Percentiles rank a stretch among this genome's conserved stretches.
These are phyloP conservation scores for Boletus patriciae DNA, from an alignment of 768 basidiomycete species.

Conservation along the genomic window DNA sequence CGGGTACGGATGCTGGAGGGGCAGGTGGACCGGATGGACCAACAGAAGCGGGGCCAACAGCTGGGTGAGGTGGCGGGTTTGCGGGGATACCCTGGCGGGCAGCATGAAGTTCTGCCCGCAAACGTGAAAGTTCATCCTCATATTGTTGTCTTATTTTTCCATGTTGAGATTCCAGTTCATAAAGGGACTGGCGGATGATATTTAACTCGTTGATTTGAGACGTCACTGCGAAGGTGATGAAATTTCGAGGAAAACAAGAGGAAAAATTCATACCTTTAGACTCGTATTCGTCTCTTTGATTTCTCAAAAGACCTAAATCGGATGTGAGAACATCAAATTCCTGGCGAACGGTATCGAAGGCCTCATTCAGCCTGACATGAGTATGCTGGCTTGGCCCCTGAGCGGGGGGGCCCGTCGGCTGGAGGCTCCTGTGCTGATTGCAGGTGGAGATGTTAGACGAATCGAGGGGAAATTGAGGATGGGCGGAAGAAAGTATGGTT, in stretches of 20 bases:
- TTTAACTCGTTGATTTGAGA: conserved; percentile 88
- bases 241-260: conserved; percentile 2
- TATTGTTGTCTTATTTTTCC: conserved; percentile 83
- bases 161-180: conserved; percentile 90
- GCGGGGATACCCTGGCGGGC: conserved; percentile 42
- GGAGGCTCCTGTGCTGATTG: conserved; percentile 52
- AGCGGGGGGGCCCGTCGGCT: conserved; percentile 49
- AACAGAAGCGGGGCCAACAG: conserved; percentile 35
- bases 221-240: conserved; percentile 48
- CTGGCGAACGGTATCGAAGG: conserved; percentile 75
- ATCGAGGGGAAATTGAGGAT: not conserved
- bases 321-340: conserved; percentile 78
- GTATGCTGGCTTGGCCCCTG: conserved; percentile 42
- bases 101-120: conserved; percentile 66
- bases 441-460: conserved; percentile 17
- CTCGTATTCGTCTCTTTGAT: conserved; percentile 88
- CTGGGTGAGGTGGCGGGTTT: conserved; percentile 37
- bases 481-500: not conserved
- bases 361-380: conserved; percentile 62
- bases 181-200: conserved; percentile 84
- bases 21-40: conserved; percentile 36
- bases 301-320: conserved; percentile 66
- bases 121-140: conserved; percentile 76
- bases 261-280: conserved; percentile 58
- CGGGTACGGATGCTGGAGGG: conserved; percentile 33